Evolutionary conservation across 1,284 basidiomycete genomes (phyloP).

Genomic region (Irpex rosettiformis): DNA sequence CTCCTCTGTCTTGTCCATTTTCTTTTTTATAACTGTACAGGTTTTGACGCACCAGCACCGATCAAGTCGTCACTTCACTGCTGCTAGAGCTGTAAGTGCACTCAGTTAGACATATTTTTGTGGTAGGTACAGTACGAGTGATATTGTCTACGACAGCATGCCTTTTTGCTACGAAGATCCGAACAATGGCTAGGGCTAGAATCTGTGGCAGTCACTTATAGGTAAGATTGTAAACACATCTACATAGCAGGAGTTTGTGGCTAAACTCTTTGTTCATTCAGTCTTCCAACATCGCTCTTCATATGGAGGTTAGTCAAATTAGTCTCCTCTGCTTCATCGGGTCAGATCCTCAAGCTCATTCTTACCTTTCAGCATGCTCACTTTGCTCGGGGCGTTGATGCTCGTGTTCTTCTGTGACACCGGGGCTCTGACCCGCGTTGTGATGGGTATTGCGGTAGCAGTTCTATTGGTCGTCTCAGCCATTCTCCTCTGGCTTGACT

Average conservation of each 20-base stretch:
- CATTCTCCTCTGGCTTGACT: constrained; percentile 1
- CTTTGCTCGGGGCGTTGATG: constrained; percentile 16
- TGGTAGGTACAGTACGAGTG: not conserved
- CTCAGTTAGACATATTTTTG: not conserved
- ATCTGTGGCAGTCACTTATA: constrained; percentile 22
- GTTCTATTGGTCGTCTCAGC: not conserved
- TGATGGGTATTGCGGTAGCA: not conserved
- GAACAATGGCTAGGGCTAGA: constrained; percentile 13
- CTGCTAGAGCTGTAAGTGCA: not conserved
- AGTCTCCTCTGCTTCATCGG: not conserved
- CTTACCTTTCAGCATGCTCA: constrained; percentile 13
- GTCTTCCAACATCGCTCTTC: constrained; percentile 25
- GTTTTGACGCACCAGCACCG: constrained; percentile 22
- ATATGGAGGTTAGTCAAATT: constrained; percentile 24
- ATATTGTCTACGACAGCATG: constrained; percentile 6
- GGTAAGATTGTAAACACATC: not conserved
- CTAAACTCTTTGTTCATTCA: not conserved
- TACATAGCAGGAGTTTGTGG: not conserved
- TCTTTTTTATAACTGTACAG: constrained; percentile 21
- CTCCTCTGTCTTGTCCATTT: constrained; percentile 23
- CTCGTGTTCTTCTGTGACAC: constrained; percentile 16
- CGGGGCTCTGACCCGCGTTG: constrained; percentile 1
- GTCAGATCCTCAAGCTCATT: no score
- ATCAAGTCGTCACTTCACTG: not conserved
- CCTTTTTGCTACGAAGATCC: constrained; percentile 16